Evolutionary conservation across 78 protist genomes (phyloP).

Genomic region (Cyanophora paradoxa): DNA sequence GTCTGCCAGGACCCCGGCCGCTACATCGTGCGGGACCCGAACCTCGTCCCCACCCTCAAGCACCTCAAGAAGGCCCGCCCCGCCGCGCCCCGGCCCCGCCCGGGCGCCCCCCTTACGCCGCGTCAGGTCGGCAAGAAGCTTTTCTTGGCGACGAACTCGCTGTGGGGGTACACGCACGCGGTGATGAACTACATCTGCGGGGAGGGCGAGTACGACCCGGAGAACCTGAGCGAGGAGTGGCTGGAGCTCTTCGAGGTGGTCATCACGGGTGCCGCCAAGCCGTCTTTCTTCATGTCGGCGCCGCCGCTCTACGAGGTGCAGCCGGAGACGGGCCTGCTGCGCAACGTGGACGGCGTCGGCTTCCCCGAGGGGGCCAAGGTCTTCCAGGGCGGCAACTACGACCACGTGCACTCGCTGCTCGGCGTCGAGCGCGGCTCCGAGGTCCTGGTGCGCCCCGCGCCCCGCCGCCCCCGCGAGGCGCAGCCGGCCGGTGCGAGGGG

Average conservation of each 20-base stretch:
- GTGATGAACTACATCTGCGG: too few relatives aligned
- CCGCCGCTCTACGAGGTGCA: conserved; percentile 2
- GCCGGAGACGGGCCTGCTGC: neutral
- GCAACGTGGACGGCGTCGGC: neutral
- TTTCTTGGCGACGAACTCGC: conserved; percentile 17
- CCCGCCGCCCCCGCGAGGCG: too few relatives aligned
- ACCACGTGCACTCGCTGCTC: conserved; percentile 24
- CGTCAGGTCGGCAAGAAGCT: too few relatives aligned
- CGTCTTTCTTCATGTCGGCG: neutral
- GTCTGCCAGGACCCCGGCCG: neutral
- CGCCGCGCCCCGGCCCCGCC: too few relatives aligned
- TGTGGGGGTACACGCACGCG: conserved; percentile 15
- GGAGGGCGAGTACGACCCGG: neutral
- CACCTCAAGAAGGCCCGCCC: too few relatives aligned
- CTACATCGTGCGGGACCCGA: too few relatives aligned
- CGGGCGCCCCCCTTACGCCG: too few relatives aligned
- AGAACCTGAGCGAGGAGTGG: neutral
- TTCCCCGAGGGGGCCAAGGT: too few relatives aligned
- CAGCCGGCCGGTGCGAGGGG: too few relatives aligned
- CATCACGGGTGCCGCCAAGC: conserved; percentile 16
- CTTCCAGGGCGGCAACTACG: conserved; percentile 4
- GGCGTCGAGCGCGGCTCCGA: neutral
- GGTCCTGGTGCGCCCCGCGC: too few relatives aligned
- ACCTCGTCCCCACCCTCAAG: too few relatives aligned
- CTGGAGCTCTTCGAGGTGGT: conserved; percentile 2